phyloP scores from a whole-genome alignment of 306 rosid genomes.

The Inga oerstediana region DNA sequence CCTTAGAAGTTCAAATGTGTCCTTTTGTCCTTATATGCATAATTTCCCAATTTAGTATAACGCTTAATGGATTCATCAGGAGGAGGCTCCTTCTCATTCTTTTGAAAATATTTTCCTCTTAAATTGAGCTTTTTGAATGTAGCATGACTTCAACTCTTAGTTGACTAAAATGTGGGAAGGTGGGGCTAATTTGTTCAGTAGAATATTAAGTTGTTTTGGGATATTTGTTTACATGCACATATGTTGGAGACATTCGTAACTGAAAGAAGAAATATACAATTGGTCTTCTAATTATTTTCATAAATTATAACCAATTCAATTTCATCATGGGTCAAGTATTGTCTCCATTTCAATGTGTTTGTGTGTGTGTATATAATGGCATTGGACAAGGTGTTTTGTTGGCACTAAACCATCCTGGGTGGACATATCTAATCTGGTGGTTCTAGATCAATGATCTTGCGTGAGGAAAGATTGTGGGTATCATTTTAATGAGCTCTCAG shows the following conservation, averaged over 20 bases:
- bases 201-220: not conserved
- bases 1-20: not conserved
- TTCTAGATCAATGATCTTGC: not conserved
- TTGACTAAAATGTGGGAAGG: constrained; percentile 4
- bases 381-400: not conserved
- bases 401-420: not conserved
- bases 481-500: not conserved
- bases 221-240: not conserved
- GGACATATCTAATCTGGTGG: not conserved
- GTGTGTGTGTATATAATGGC: not conserved
- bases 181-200: constrained; percentile 17
- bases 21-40: not conserved
- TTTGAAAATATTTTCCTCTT: not conserved
- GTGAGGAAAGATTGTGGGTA: not conserved
- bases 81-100: constrained; percentile 21
- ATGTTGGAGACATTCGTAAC: constrained; percentile 2
- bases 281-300: constrained; percentile 16
- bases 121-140: constrained; percentile 3
- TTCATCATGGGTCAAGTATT: not conserved
- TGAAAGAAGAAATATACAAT: constrained; percentile 25
- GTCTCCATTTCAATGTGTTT: not conserved
- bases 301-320: constrained; percentile 7
- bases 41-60: constrained; percentile 14
- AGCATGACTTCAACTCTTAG: constrained; percentile 7
- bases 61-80: not conserved